Base-by-base conservation (phyloP, 2,329 filamentous ascomycete species). In the Penicillium capsulatum region DNA sequence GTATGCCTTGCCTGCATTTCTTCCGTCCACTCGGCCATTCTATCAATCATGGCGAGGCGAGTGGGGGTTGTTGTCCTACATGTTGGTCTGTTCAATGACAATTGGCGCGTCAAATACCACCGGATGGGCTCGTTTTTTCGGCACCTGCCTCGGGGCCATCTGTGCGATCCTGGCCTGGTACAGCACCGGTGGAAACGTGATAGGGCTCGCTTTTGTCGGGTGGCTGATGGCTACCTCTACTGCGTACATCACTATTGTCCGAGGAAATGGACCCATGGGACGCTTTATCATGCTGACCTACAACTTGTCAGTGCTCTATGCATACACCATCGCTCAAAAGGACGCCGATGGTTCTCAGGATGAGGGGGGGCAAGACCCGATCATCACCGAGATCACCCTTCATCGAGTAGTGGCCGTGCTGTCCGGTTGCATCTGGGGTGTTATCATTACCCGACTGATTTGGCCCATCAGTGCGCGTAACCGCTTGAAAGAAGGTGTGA, bases 51-150 rank as follows among this genome's bases (percentile, higher is more conserved):
- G 90, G 88, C 77, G 91, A 61, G 91, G 91, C 19, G 92, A 98
- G 73, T 98, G 92, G 92, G 92, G 92, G 15, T 74, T 98, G 2
- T 66, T 98, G 39, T 95, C 89, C 0, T 97, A 95, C 70, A 97
- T 97, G 91, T 81, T 97, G 59, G 92, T 98, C 16, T 94, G 90
- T 60, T 89, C 86, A 26, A 97, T 96, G 89, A 98, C 91, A 0
- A 91, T 96, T 15, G 92, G 92, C 17, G 89, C 92, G 6, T 87
- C 89, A 16, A 98, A 97, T 63, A 95, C 91, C 1, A 96, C 91
- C 0, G 90, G 89, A 3, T 81, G 82, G 57, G 81, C 90, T 34
- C 82, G 92, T 52, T 91, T 97, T 59, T 72, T 87, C 7, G 92
- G 91, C 41, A 98, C 91, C 1, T 74, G 88, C 22, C 73, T 94